Base-by-base conservation (phyloP, 139 green algal species). In the Medakamo hakoo region DNA sequence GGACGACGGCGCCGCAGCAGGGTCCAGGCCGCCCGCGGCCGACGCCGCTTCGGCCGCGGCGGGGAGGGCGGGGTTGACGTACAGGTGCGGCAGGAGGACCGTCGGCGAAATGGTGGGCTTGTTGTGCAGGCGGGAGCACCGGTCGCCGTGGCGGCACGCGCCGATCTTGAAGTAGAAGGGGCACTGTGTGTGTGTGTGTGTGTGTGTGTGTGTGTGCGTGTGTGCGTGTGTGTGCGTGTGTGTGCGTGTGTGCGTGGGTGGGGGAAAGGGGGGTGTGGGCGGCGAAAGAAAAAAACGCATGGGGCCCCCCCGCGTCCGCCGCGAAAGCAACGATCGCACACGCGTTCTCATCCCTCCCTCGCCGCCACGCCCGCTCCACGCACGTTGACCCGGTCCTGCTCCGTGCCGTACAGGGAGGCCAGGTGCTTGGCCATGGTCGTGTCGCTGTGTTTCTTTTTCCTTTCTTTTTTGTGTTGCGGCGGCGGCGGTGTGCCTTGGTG, bases 141-240 rank as follows among this genome's bases (percentile, higher is more conserved):
- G 81, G 73, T 99, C 93, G 18, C 93, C 93, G 78, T 99, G 93
- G 22, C 88, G 82, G 72, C 86, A 94, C 2, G 88, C 82, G 25
- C 88, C 77, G 58, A 96, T 95, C 73, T 96, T 96, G 74, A 95
- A 94, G 77, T 94, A 95, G 71, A 96, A 96, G 0, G 90, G 88
- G 66, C 90, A 97, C 70, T 95, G 25, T n/a, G n/a, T n/a, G n/a
- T n/a, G n/a, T n/a, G n/a, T n/a, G n/a, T n/a, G n/a, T n/a, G n/a
- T n/a, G n/a, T n/a, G n/a, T n/a, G n/a, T n/a, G n/a, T n/a, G n/a
- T n/a, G n/a, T n/a, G n/a, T n/a, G n/a, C n/a, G n/a, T n/a, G n/a
- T n/a, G n/a, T n/a, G n/a, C n/a, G n/a, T n/a, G n/a, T n/a, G n/a
- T n/a, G n/a, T n/a, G n/a, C n/a, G n/a, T n/a, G n/a, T n/a, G n/a